phyloP scores from a whole-genome alignment of 768 basidiomycete genomes.

The Holtermanniella nyarrowii region DNA sequence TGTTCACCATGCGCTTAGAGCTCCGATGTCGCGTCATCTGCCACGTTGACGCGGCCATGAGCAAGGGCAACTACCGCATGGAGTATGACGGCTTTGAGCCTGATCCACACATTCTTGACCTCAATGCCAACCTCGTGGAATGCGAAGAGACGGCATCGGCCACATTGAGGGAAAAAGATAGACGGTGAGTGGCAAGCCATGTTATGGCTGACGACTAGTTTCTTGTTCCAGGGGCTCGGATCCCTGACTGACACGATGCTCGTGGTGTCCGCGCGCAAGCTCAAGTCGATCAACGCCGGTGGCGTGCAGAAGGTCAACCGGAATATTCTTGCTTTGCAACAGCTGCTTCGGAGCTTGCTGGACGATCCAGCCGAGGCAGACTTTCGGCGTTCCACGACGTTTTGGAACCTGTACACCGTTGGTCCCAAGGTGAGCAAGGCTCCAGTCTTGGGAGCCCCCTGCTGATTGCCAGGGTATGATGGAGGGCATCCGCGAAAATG shows the following conservation, averaged over 20 bases:
- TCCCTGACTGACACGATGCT: conserved; percentile 74
- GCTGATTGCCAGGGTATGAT: conserved; percentile 56
- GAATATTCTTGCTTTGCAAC: conserved; percentile 83
- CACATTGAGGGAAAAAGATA: conserved; percentile 55
- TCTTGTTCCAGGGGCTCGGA: conserved; percentile 76
- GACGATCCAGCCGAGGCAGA: conserved; percentile 56
- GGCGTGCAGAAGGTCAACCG: conserved; percentile 80
- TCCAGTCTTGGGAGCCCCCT: too few species aligned
- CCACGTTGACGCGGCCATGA: conserved; percentile 68
- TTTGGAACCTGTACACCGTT: conserved; percentile 66
- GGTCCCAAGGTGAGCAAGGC: conserved; percentile 59
- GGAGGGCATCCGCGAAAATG: conserved; percentile 54
- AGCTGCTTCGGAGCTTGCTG: conserved; percentile 63
- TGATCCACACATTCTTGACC: conserved; percentile 74
- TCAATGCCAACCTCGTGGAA: conserved; percentile 67
- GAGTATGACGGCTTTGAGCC: conserved; percentile 81
- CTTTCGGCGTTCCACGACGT: conserved; percentile 65
- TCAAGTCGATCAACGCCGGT: conserved; percentile 58
- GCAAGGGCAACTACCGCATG: conserved; percentile 69
- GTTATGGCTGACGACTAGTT: conserved; percentile 46
- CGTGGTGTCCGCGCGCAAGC: conserved; percentile 60
- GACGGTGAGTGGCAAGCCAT: conserved; percentile 48
- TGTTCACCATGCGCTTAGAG: conserved; percentile 80
- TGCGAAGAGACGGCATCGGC: conserved; percentile 61
- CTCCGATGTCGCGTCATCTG: conserved; percentile 72